Percentiles rank a stretch among this genome's conserved stretches.
Conservation (phyloP, 139 green algal species). For the Zygnema circumcarinatum region DNA sequence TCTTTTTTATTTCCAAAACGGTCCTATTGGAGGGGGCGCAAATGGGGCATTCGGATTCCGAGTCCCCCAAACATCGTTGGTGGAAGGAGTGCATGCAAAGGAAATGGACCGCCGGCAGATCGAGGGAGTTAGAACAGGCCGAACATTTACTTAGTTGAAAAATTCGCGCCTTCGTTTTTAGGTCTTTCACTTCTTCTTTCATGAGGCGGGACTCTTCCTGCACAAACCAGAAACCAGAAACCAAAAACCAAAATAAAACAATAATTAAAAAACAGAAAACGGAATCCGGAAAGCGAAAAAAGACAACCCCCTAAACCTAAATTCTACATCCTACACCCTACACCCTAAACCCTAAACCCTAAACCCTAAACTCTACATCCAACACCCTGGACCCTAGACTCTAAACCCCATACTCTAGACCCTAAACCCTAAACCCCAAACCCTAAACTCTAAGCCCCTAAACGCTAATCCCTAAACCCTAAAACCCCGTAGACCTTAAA, state of each 20-base stretch:
- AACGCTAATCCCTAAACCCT: no score
- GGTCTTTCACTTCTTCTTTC: conserved; percentile 70
- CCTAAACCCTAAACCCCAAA: no score
- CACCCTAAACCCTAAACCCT: no score
- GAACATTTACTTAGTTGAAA: conserved; percentile 87
- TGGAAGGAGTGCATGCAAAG: conserved; percentile 95
- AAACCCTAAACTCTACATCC: no score
- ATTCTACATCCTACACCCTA: no score
- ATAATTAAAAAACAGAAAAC: neutral
- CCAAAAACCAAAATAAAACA: neutral
- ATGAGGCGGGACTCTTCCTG: conserved; percentile 74
- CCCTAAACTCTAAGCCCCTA: no score
- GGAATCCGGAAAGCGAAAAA: neutral
- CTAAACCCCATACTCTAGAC: no score
- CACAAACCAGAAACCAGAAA: neutral
- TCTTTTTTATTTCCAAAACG: conserved; percentile 69
- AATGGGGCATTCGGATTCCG: conserved; percentile 84
- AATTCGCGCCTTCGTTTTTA: conserved; percentile 76
- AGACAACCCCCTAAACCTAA: no score
- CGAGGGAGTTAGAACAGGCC: conserved; percentile 76
- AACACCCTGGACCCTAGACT: no score
- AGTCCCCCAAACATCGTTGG: conserved; percentile 83
- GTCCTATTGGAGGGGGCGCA: conserved; percentile 81
- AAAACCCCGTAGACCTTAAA: no score
- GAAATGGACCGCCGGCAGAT: conserved; percentile 95